A percentile compares a stretch with the other conserved stretches of the same genome.
Evolutionary conservation across 176 grass and related monocot species (phyloP).

Genomic region (Bothriochloa decipiens): DNA sequence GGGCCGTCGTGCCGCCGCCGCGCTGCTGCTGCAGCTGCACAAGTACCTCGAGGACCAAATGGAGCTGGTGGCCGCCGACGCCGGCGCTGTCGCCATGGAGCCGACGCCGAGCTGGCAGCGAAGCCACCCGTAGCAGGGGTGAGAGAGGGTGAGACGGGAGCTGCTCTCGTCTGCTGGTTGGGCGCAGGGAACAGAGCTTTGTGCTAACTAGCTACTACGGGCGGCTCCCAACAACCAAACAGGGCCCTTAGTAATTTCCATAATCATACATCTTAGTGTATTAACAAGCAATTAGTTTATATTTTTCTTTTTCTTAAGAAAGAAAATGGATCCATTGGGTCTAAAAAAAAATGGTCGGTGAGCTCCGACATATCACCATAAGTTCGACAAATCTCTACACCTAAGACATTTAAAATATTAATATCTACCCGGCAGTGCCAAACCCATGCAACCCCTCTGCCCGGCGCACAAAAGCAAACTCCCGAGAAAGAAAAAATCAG

Average conservation of each 20-base stretch:
- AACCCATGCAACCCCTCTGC: too few species aligned
- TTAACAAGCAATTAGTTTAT: background rate
- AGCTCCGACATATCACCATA: too few species aligned
- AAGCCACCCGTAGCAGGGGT: background rate
- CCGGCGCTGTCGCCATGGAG: background rate
- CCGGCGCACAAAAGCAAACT: too few species aligned
- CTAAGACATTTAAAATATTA: too few species aligned
- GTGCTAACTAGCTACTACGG: background rate
- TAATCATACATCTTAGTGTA: background rate
- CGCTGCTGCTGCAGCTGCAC: conserved; percentile 49
- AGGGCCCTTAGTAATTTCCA: too few species aligned
- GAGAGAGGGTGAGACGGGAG: background rate
- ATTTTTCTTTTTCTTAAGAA: too few species aligned
- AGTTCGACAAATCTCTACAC: too few species aligned
- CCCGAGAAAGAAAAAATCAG: too few species aligned
- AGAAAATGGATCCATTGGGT: too few species aligned
- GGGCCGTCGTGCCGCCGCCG: background rate
- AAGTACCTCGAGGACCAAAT: conserved; percentile 80
- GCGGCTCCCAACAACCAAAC: too few species aligned
- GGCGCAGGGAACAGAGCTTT: background rate
- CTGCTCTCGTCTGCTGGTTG: background rate
- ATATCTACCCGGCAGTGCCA: too few species aligned
- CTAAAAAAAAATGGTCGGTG: too few species aligned
- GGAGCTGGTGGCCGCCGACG: conserved; percentile 50
- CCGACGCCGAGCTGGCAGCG: background rate